A percentile compares a stretch with the other conserved stretches of the same genome.
These are phyloP conservation scores for Pseudogymnoascus sp. DNA, from an alignment of 2,329 filamentous ascomycete genomes.

Conservation along the genomic window DNA sequence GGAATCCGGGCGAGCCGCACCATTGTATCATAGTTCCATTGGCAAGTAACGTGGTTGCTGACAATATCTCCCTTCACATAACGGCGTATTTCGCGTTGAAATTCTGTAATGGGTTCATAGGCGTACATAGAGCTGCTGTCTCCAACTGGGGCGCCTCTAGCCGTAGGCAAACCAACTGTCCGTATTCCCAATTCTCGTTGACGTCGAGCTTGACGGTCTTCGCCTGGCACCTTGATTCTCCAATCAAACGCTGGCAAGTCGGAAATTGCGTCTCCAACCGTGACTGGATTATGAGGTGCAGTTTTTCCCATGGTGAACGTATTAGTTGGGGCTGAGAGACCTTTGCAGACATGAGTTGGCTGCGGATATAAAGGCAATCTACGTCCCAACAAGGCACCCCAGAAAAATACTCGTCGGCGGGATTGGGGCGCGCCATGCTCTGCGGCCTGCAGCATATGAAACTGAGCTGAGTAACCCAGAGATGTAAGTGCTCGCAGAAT, in stretches of 20 bases:
- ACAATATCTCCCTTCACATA: not conserved
- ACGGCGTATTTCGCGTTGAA: conserved; percentile 2
- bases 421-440: conserved; percentile 16
- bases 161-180: not conserved
- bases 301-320: conserved; percentile 11
- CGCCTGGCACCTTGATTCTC: not conserved
- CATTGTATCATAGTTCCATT: not conserved
- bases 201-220: not conserved
- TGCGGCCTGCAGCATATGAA: conserved; percentile 14
- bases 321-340: not conserved
- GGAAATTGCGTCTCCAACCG: conserved; percentile 14
- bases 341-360: not conserved
- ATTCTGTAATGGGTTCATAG: not conserved
- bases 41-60: not conserved
- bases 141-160: not conserved
- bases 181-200: not conserved
- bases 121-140: not conserved
- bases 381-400: conserved; percentile 15
- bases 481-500: conserved; percentile 17
- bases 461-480: conserved; percentile 20
- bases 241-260: conserved; percentile 16
- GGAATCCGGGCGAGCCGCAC: not conserved
- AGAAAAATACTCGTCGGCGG: conserved; percentile 17
- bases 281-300: conserved; percentile 14
- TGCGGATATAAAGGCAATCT: conserved; percentile 18